Evolutionary conservation across 306 rosid genomes (phyloP).

Genomic region (Mucuna pruriens): DNA sequence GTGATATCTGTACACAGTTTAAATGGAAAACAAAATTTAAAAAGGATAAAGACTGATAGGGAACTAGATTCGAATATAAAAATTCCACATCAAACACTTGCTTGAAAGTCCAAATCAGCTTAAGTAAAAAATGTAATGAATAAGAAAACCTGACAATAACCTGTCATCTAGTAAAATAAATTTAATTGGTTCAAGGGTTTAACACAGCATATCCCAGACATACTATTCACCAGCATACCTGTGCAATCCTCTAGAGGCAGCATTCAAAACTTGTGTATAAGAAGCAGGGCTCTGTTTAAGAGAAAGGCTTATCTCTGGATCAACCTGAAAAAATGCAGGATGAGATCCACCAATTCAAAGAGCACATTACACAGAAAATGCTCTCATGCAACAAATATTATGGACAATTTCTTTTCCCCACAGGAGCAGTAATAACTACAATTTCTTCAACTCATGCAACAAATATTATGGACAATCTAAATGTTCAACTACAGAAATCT

Average conservation of each 20-base stretch:
- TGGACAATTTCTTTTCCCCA: background rate
- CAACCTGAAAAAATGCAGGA: constrained; percentile 64
- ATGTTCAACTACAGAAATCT: background rate
- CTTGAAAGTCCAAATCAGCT: constrained; percentile 10
- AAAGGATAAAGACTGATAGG: background rate
- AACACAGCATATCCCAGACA: constrained; percentile 25
- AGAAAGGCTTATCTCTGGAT: constrained; percentile 63
- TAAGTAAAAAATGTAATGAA: background rate
- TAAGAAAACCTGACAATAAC: constrained; percentile 17
- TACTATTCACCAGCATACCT: constrained; percentile 56
- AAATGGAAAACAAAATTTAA: constrained; percentile 14
- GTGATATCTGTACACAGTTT: background rate
- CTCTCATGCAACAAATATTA: constrained; percentile 19
- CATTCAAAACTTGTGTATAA: constrained; percentile 68
- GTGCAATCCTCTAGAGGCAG: constrained; percentile 86
- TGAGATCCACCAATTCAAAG: constrained; percentile 32
- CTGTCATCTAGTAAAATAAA: constrained; percentile 14
- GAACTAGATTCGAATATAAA: constrained; percentile 20
- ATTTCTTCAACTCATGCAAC: constrained; percentile 27
- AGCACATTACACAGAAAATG: constrained; percentile 19
- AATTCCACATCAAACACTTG: constrained; percentile 22
- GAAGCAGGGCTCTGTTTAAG: constrained; percentile 80
- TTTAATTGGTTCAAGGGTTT: constrained; percentile 4
- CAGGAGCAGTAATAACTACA: background rate
- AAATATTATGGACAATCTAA: constrained; percentile 29